phyloP scores from a whole-genome alignment of 228 moss, liverwort and hornwort genomes.

The Sphagnum magellanicum region DNA sequence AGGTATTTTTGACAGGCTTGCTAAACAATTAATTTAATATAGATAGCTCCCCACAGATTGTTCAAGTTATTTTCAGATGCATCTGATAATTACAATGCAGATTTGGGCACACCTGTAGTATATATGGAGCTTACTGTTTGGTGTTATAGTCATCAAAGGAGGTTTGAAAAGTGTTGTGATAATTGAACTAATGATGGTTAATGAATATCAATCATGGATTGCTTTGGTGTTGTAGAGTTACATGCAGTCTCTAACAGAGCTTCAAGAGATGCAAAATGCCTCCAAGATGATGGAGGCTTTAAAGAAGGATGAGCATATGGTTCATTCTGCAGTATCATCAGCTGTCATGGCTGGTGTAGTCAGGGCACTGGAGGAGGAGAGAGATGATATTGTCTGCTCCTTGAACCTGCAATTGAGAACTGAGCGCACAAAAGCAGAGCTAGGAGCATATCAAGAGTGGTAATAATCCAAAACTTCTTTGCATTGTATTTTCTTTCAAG shows the following conservation, averaged over 20 bases:
- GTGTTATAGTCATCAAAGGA: too few relatives aligned
- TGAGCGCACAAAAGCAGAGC: slow-evolving; percentile 70
- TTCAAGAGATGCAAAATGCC: slow-evolving; percentile 40
- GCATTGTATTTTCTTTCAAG: too few relatives aligned
- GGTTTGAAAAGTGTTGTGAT: too few relatives aligned
- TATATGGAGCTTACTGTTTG: too few relatives aligned
- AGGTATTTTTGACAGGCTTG: too few relatives aligned
- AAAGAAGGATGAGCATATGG: slow-evolving; percentile 37
- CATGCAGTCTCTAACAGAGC: slow-evolving; percentile 35
- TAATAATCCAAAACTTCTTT: slow-evolving; percentile 3
- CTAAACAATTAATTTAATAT: too few relatives aligned
- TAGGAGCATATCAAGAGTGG: slow-evolving; percentile 66
- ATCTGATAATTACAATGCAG: too few relatives aligned
- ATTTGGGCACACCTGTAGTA: too few relatives aligned
- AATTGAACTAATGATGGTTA: too few relatives aligned
- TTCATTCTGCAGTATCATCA: slow-evolving; percentile 55
- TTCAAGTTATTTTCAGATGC: too few relatives aligned
- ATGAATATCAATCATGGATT: too few relatives aligned
- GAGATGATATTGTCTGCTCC: slow-evolving; percentile 54
- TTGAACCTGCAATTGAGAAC: slow-evolving; percentile 58
- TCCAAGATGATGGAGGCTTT: slow-evolving; percentile 26
- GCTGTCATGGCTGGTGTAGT: slow-evolving; percentile 60
- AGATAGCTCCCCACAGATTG: too few relatives aligned
- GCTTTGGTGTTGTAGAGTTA: slow-evolving; percentile 30
- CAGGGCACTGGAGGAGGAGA: slow-evolving; percentile 73